Percentiles rank a stretch among this genome's conserved stretches.
Conservation (phyloP, 495 filamentous ascomycete species). For the Staphylotrichum tortipilum region DNA sequence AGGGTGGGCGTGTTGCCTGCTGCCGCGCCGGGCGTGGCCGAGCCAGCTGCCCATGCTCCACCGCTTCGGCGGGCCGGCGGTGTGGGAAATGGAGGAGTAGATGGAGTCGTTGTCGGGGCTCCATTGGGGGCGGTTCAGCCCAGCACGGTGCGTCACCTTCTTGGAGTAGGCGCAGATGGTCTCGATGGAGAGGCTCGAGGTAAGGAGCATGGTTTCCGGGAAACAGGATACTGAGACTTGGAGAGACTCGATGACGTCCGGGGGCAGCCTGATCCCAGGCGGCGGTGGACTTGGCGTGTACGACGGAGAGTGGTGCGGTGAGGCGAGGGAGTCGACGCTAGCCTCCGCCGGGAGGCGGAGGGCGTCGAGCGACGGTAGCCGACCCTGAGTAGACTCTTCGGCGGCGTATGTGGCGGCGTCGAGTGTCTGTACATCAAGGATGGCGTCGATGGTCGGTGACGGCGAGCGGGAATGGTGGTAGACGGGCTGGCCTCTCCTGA, state of each 20-base stretch:
- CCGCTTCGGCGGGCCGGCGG: conserved; percentile 5
- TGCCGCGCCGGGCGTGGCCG: conserved; percentile 10
- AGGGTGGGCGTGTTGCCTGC: conserved; percentile 5
- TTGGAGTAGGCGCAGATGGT: conserved; percentile 39
- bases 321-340: neutral
- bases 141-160: conserved; percentile 26
- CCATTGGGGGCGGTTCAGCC: neutral
- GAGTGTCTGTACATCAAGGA: neutral
- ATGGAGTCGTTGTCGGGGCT: conserved; percentile 12
- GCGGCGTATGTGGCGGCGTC: neutral
- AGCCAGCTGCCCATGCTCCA: conserved; percentile 21
- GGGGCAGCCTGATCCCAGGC: conserved; percentile 30
- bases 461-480: neutral
- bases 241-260: conserved; percentile 35
- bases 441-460: too few relatives aligned
- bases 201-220: conserved; percentile 40
- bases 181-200: conserved; percentile 37
- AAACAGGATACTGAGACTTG: conserved; percentile 34
- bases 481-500: neutral
- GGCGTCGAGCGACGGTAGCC: conserved; percentile 5
- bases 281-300: neutral
- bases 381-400: too few relatives aligned
- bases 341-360: conserved; percentile 1
- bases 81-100: conserved; percentile 10
- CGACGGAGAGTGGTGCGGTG: neutral